Evolutionary conservation across 129 eudicot genomes (phyloP), one percentile per base, ranked within the genome.

Genomic region (Artemisia tridentata): DNA sequence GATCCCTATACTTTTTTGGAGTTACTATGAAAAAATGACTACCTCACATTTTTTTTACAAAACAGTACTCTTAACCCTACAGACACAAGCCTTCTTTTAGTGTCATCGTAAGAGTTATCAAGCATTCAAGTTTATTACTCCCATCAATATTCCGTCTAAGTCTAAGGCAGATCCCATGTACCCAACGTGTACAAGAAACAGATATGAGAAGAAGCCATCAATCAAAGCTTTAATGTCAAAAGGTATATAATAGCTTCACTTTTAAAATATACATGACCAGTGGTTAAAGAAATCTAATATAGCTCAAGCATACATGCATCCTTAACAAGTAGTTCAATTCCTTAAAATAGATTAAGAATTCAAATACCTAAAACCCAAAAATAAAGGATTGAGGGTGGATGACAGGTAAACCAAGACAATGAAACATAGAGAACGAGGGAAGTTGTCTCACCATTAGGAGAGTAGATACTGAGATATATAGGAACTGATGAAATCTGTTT

Each of bases 401-500:
- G 34, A 17, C 13, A 20, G 43, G 43, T 34, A 34, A 34, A 6
- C 23, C 27, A 20, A 60, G 18, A 53, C 11, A 34, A 25, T 3
- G 20, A 41, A 67, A 70, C 45, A 20, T 67, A 50, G 48, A 11
- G 16, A 46, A 34, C 11, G n/a, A 19, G 14, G 19, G 5, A 67
- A 34, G 59, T 21, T 25, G 71, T 70, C 85, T 78, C 68, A 95
- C 99, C 99, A 71, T 82, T 84, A 11, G 99, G 99, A 55, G 99
- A 95, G 71, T 87, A 87, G 69, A 95, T 95, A 69, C 97, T 95
- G 75, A 95, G 91, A 79, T 95, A 91, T 66, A 95, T 90, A 11
- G 97, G 99, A 72, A 90, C 97, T 5, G 84, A 82, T 46, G 99
- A 95, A 52, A 95, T 88, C 77, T 75, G 82, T 84, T 84, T 95